Evolutionary conservation across 148 eudicot genomes (phyloP).

Genomic region (Chenopodium quinoa): DNA sequence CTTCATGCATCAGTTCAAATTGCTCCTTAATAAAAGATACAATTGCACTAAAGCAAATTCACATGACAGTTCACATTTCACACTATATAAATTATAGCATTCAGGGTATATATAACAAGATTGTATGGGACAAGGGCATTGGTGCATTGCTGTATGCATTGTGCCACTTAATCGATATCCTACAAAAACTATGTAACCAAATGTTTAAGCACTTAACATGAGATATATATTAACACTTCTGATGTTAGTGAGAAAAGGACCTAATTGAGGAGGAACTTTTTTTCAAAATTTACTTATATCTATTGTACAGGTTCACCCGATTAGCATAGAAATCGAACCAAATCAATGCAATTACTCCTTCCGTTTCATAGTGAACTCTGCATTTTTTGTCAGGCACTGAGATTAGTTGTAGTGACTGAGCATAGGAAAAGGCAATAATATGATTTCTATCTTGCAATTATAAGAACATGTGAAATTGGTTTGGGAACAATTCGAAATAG

Average conservation of each 20-base stretch:
- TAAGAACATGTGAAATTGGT: no score
- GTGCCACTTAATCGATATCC: background rate
- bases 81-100: background rate
- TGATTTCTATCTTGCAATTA: no score
- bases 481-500: no score
- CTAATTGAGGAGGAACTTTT: background rate
- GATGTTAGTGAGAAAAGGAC: background rate
- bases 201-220: background rate
- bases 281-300: background rate
- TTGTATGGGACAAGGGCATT: background rate
- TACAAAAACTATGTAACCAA: background rate
- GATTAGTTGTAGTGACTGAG: no score
- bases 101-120: background rate
- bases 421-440: no score
- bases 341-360: background rate
- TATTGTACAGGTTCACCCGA: background rate
- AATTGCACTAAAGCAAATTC: background rate
- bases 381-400: background rate
- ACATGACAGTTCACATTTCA: background rate
- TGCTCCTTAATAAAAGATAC: background rate
- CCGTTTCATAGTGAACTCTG: background rate
- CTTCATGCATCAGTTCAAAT: background rate
- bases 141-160: background rate
- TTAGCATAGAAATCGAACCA: background rate
- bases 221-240: background rate